A percentile compares a stretch with the other conserved stretches of the same genome.
These are phyloP conservation scores for Acer saccharum DNA, from an alignment of 345 rosid genomes.

Conservation along the genomic window DNA sequence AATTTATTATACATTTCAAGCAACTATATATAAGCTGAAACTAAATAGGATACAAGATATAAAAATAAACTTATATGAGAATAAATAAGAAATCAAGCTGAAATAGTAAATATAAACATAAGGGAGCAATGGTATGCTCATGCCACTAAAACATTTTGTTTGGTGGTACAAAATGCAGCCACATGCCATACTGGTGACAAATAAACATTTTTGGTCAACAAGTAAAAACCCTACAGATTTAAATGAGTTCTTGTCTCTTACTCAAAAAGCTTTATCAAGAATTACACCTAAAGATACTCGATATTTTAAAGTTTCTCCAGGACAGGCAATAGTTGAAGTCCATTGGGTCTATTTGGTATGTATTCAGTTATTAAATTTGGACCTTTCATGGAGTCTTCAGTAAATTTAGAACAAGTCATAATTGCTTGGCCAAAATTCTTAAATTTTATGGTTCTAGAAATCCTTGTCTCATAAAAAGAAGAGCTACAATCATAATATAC, in stretches of 20 bases:
- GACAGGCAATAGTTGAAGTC: neutral
- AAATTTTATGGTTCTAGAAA: neutral
- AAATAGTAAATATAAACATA: neutral
- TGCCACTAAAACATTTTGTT: neutral
- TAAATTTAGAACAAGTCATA: neutral
- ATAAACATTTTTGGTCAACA: no score
- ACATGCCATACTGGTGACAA: neutral
- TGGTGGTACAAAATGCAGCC: neutral
- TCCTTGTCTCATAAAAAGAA: neutral
- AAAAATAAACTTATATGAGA: neutral
- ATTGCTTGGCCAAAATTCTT: neutral
- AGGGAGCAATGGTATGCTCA: neutral
- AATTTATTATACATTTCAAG: no score
- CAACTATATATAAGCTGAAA: neutral
- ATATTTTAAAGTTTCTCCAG: neutral
- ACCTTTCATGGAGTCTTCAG: neutral
- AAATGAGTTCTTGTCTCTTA: neutral
- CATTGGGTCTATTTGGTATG: no score
- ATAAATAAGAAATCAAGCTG: neutral
- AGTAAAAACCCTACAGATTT: neutral
- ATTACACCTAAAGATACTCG: neutral
- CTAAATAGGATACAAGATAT: neutral
- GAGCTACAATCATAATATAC: neutral
- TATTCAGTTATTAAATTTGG: no score
- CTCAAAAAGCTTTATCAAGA: neutral